Evolutionary conservation across 106 monocot species (phyloP).

Genomic region (Dioscorea dumetorum): DNA sequence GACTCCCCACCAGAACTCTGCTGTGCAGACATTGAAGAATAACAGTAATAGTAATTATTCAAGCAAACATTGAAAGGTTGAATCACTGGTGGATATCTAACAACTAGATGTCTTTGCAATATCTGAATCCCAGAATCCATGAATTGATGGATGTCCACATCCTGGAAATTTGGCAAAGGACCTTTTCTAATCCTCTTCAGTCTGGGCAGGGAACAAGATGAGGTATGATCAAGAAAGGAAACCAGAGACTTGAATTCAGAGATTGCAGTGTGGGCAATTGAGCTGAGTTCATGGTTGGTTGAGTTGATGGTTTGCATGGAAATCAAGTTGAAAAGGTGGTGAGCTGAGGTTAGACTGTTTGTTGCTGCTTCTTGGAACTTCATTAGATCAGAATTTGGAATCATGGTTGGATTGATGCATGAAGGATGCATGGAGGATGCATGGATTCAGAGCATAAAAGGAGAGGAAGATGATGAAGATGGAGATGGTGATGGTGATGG

Average conservation of each 20-base stretch:
- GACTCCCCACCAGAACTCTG: neutral
- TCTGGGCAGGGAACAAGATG: neutral
- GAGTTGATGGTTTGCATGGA: neutral
- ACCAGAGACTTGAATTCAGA: slow-evolving; percentile 11
- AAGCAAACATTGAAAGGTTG: too few species aligned
- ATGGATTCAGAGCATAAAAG: too few species aligned
- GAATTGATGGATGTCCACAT: neutral
- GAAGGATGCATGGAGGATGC: too few species aligned
- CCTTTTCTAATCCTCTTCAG: slow-evolving; percentile 17
- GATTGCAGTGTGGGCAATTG: neutral
- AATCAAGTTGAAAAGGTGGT: slow-evolving; percentile 13
- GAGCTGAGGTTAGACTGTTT: slow-evolving; percentile 12
- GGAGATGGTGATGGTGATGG: too few species aligned
- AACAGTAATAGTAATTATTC: neutral
- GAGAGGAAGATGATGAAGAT: too few species aligned
- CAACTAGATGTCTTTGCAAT: too few species aligned
- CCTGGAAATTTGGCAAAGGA: slow-evolving; percentile 2
- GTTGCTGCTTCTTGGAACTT: slow-evolving; percentile 9
- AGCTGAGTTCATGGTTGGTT: slow-evolving; percentile 4
- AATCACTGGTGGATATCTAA: too few species aligned
- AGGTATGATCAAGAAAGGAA: slow-evolving; percentile 11
- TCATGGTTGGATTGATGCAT: too few species aligned
- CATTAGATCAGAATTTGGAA: too few species aligned
- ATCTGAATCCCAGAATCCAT: neutral
- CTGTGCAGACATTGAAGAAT: slow-evolving; percentile 1